Conservation (phyloP, 2,329 filamentous ascomycete genomes). For the Fusarium sp. region DNA sequence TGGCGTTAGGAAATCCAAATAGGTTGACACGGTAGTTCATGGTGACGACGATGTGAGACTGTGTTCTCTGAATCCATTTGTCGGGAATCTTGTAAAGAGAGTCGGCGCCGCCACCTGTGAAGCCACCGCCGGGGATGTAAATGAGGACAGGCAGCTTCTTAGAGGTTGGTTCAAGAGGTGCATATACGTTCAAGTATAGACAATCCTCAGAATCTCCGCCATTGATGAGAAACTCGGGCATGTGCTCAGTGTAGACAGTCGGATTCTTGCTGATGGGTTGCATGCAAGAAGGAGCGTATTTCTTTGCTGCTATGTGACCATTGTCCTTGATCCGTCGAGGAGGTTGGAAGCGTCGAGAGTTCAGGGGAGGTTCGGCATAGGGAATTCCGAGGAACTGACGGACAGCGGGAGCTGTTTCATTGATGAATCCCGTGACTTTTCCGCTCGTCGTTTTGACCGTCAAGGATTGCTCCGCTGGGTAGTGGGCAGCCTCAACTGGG, state of each 20-base stretch:
- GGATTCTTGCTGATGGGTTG: constrained; percentile 34
- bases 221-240: constrained; percentile 56
- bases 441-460: constrained; percentile 24
- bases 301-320: constrained; percentile 40
- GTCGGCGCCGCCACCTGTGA: constrained; percentile 56
- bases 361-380: constrained; percentile 68
- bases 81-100: constrained; percentile 64
- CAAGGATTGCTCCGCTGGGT: background rate
- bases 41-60: constrained; percentile 58
- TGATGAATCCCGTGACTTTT: constrained; percentile 28
- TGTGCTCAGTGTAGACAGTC: constrained; percentile 52
- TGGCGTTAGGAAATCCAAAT: constrained; percentile 53
- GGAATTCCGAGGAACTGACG: constrained; percentile 57
- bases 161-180: constrained; percentile 40
- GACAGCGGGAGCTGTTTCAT: constrained; percentile 24
- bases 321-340: constrained; percentile 46
- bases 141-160: constrained; percentile 40
- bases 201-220: constrained; percentile 52
- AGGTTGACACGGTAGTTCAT: constrained; percentile 59
- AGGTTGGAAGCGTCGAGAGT: constrained; percentile 59
- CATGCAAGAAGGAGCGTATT: constrained; percentile 48
- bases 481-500: background rate
- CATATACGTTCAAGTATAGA: constrained; percentile 50
- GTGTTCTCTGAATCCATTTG: constrained; percentile 38
- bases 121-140: constrained; percentile 54